phyloP scores from a whole-genome alignment of 306 rosid genomes.

The Quillaja saponaria region DNA sequence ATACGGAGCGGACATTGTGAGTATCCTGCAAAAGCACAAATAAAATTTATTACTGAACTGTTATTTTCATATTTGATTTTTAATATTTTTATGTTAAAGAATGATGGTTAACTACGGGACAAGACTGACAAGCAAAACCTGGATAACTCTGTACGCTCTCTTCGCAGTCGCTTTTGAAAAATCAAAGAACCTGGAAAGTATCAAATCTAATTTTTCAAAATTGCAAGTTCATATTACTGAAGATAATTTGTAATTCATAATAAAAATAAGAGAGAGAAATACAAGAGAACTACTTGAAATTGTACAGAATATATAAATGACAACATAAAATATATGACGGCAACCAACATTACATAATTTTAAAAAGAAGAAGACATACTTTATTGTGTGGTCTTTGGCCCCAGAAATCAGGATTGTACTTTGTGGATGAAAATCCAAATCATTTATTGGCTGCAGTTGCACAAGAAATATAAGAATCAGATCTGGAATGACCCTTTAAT shows the following conservation, averaged over 20 bases:
- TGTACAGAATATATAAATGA: too few species aligned
- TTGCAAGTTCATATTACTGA: too few species aligned
- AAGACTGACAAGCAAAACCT: conserved; percentile 64
- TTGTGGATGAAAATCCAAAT: conserved; percentile 94
- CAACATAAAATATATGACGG: background rate
- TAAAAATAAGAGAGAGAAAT: too few species aligned
- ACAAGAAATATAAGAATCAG: conserved; percentile 25
- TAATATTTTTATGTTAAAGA: conserved; percentile 24
- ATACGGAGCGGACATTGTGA: conserved; percentile 86
- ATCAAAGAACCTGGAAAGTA: conserved; percentile 75
- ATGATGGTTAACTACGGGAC: conserved; percentile 29
- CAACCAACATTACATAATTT: conserved; percentile 7
- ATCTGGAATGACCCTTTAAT: conserved; percentile 26
- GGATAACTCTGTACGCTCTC: conserved; percentile 89
- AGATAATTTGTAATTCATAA: too few species aligned
- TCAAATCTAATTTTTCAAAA: background rate
- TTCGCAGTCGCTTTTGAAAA: conserved; percentile 78
- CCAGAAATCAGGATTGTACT: conserved; percentile 77
- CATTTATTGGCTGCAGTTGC: conserved; percentile 84
- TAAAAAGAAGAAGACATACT: conserved; percentile 47
- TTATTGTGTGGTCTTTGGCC: conserved; percentile 89
- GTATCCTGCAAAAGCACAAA: conserved; percentile 62
- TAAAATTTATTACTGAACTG: too few species aligned
- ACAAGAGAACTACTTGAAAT: too few species aligned
- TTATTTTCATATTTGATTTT: conserved; percentile 7